A percentile compares a stretch with the other conserved stretches of the same genome.
These are phyloP conservation scores for Myxozyma kluyveri DNA, from an alignment of 805 yeast species.

Conservation along the genomic window DNA sequence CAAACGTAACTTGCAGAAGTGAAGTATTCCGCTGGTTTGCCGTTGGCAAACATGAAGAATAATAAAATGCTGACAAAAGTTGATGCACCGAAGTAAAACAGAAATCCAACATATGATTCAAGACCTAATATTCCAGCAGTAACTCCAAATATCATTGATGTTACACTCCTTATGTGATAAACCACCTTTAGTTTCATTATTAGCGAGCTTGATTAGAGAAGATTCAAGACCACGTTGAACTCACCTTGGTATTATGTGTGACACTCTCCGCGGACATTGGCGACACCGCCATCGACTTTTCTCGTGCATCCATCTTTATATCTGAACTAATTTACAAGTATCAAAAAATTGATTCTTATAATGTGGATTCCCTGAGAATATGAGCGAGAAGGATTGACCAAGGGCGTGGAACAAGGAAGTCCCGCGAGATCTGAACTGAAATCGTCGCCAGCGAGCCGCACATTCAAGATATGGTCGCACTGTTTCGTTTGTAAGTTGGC, in stretches of 20 bases:
- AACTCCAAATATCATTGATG: conserved; percentile 27
- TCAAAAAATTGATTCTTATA: not conserved
- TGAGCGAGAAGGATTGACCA: no score
- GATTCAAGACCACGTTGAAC: not conserved
- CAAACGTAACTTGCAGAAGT: conserved; percentile 44
- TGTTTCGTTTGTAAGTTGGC: no score
- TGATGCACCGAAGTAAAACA: conserved; percentile 31
- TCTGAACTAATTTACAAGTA: not conserved
- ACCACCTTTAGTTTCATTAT: conserved; percentile 8
- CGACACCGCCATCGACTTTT: conserved; percentile 12
- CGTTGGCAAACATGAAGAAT: conserved; percentile 39
- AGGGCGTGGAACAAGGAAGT: no score
- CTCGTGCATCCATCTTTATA: conserved; percentile 20
- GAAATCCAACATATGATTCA: conserved; percentile 26
- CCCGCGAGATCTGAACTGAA: no score
- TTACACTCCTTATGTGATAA: conserved; percentile 25
- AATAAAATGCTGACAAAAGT: conserved; percentile 12
- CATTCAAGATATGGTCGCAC: no score
- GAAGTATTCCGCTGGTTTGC: conserved; percentile 43
- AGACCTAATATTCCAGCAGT: conserved; percentile 30
- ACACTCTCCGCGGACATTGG: conserved; percentile 24
- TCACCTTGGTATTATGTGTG: conserved; percentile 20
- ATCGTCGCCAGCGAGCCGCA: no score
- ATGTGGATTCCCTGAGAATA: no score
- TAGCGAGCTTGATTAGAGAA: not conserved